phyloP scores from a whole-genome alignment of 164 flowering plant species.

The Malania oleifera region DNA sequence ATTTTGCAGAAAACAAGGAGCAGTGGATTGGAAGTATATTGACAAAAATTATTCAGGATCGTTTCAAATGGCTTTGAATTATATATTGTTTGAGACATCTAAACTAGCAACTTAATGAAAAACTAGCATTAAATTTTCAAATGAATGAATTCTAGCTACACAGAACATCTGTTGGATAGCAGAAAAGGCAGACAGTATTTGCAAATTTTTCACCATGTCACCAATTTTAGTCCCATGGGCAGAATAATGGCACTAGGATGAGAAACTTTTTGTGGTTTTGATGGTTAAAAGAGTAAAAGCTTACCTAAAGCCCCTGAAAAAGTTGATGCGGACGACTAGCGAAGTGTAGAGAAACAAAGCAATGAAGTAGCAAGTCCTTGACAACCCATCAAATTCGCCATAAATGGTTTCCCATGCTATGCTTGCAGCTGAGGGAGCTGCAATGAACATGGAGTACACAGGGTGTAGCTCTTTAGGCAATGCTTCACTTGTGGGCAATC shows the following conservation, averaged over 20 bases:
- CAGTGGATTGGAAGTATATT: not conserved
- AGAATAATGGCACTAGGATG: too few relatives aligned
- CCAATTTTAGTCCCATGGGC: too few relatives aligned
- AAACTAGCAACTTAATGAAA: too few relatives aligned
- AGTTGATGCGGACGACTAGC: slow-evolving; percentile 72
- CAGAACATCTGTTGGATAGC: too few relatives aligned
- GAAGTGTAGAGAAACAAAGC: slow-evolving; percentile 80
- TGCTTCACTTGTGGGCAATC: slow-evolving; percentile 85
- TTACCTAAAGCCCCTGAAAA: slow-evolving; percentile 91
- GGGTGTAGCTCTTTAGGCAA: slow-evolving; percentile 97
- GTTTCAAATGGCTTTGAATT: too few relatives aligned
- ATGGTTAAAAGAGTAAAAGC: not conserved
- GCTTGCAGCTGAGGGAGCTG: slow-evolving; percentile 92
- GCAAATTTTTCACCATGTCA: too few relatives aligned
- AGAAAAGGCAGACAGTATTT: too few relatives aligned
- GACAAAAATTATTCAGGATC: too few relatives aligned
- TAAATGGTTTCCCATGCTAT: slow-evolving; percentile 84
- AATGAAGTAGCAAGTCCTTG: slow-evolving; percentile 85
- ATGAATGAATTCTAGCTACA: too few relatives aligned
- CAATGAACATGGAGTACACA: slow-evolving; percentile 94
- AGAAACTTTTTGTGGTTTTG: too few relatives aligned
- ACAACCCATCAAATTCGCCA: slow-evolving; percentile 65
- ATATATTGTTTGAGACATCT: too few relatives aligned
- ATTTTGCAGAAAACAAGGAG: not conserved
- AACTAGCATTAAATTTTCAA: too few relatives aligned